Base-by-base conservation (phyloP, 177 flowering plant genomes). In the Vitis hybrid region DNA sequence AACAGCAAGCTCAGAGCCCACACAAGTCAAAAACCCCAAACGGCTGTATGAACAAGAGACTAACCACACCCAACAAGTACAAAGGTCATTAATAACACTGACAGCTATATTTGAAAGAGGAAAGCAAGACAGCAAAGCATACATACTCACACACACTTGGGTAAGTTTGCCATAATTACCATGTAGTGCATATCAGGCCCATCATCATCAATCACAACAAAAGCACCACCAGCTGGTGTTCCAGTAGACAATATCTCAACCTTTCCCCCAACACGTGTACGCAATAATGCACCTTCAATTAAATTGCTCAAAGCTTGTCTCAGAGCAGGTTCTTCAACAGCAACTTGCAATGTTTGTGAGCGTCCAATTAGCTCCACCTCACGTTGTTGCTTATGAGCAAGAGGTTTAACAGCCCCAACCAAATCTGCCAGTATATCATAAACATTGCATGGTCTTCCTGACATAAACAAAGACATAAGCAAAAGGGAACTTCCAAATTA, bases 101-200 rank as follows among this genome's bases (percentile, higher is more conserved):
- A 34, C 39, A 34, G 39, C 39, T 22, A 22, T 22, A 34, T 34
- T 34, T 34, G 39, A 34, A 34, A 34, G 39, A 34, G 39, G 39
- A 34, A 34, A 34, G 39, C 39, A 34, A 34, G 39, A 34, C 39
- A 34, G 6, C 39, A 34, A 34, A 34, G 39, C 5, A 34, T 34
- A 34, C 39, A 34, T 34, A 34, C 6, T 22, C 22, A 22, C 22
- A 5, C 39, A 34, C 39, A 34, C 39, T 34, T 34, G 2, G 39
- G 39, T 34, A 34, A 31, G 66, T 52, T 31, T 10, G 62, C 15
- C 2, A 18, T 34, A 2, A 63, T 81, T 87, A 94, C 97, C 97
- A 92, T 92, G 70, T 89, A 94, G 72, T 90, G 95, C 98, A 94
- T 92, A 76, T 94, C 97, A 34, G 97, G 98, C 61, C 97, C 97